Base-by-base conservation (phyloP, 228 moss, liverwort and hornwort genomes). In the Sphagnum magellanicum region DNA sequence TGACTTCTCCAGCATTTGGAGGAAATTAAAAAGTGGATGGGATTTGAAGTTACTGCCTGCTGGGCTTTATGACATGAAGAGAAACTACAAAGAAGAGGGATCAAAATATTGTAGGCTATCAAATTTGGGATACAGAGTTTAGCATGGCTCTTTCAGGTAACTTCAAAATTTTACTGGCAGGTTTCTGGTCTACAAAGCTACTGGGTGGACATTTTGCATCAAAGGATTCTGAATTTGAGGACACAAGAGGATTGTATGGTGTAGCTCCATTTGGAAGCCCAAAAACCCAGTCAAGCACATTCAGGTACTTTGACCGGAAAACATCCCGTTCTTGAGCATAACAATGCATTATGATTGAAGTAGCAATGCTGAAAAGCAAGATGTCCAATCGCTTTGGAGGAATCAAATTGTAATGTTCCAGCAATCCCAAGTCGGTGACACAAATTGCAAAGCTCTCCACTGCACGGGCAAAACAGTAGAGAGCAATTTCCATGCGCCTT, bases 241-340 rank as follows among this genome's bases (percentile, higher is more conserved):
- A 50, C 61, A 66, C 17, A 5, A 14, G 17, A 52, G 69, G 70
- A 13, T 60, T 61, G 70, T 78, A 83, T 67, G 80, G 69, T 50
- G 67, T 78, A 49, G 80, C 86, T 72, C 86, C 86, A 64, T 82
- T 78, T n/a, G 95, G 95, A 51, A 92, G 84, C 70, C 96, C 96
- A 64, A 97, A 93, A 16, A 93, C 96, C 96, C 96, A 97, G 78
- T 97, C 93, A 52, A 97, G 91, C 67, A 97, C 96, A 71, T 97
- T 97, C 48, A 93, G 79, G 70, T 97, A 97, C 74, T 97, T 97
- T 47, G 96, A 93, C 77, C 96, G 87, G 74, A 97, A 93, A 50
- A 97, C 91, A 66, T 93, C 91, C 53, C 96, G 86, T 72, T 97
- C 96, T 83, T 93, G 92, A 16, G 89, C 89, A 72, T 97, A 88